These are phyloP conservation scores for Scleroderma bovista DNA, from an alignment of 768 basidiomycete species.

Conservation along the genomic window DNA sequence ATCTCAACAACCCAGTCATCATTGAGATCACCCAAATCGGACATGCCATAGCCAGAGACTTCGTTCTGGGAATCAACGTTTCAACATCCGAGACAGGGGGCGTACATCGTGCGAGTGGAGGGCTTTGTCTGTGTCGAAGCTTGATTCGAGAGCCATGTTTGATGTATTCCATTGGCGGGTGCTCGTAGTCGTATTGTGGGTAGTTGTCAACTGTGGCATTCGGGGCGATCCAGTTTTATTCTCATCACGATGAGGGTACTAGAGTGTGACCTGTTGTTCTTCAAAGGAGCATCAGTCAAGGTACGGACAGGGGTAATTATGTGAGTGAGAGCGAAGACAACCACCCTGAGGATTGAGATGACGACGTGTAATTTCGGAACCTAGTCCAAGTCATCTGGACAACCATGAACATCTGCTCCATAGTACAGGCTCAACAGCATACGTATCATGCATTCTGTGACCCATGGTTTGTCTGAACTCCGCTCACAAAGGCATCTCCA, in stretches of 20 bases:
- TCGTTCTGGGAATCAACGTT: conserved; percentile 99
- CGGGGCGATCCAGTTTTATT: conserved; percentile 90
- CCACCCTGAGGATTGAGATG: conserved; percentile 98
- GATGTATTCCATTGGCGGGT: conserved; percentile 56
- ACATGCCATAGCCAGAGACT: conserved; percentile 89
- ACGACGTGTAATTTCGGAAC: conserved; percentile 76
- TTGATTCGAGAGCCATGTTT: conserved; percentile 66
- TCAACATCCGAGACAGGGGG: conserved; percentile 94
- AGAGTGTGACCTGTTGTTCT: conserved; percentile 99
- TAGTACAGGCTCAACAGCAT: conserved; percentile 55
- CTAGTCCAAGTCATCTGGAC: conserved; percentile 70
- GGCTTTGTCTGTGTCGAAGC: conserved; percentile 73
- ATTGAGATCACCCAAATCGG: conserved; percentile 84
- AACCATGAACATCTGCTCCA: not conserved
- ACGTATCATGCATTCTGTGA: conserved; percentile 89
- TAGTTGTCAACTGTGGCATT: conserved; percentile 56
- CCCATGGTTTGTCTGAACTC: conserved; percentile 96
- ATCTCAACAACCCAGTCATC: conserved; percentile 94
- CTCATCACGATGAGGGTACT: conserved; percentile 92
- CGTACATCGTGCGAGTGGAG: conserved; percentile 95
- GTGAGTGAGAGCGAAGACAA: conserved; percentile 93
- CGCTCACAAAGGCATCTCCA: conserved; percentile 97
- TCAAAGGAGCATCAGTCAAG: conserved; percentile 1
- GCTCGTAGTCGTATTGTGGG: conserved; percentile 44
- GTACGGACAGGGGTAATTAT: conserved; percentile 54